These are phyloP conservation scores for Penicillium italicum DNA, from an alignment of 2,329 filamentous ascomycete species.

Conservation along the genomic window DNA sequence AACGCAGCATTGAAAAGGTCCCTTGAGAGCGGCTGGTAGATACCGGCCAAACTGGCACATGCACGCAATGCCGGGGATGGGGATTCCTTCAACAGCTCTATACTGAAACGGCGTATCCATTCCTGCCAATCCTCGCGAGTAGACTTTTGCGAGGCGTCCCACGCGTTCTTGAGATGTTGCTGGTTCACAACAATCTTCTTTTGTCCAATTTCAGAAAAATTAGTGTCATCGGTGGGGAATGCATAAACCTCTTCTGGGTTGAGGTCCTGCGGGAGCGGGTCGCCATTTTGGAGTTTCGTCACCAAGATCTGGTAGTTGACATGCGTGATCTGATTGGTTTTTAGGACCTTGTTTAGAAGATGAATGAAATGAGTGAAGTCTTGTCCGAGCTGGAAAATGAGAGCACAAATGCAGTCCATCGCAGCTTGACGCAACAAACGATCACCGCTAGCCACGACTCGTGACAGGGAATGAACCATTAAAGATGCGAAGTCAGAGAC, in stretches of 20 bases:
- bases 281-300: slow-evolving; percentile 88
- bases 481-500: slow-evolving; percentile 94
- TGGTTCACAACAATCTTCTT: slow-evolving; percentile 98
- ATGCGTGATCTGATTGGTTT: slow-evolving; percentile 76
- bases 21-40: slow-evolving; percentile 85
- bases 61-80: slow-evolving; percentile 92
- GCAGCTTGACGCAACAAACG: slow-evolving; percentile 72
- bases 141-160: slow-evolving; percentile 94
- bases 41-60: slow-evolving; percentile 84
- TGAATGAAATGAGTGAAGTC: slow-evolving; percentile 94
- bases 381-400: slow-evolving; percentile 92
- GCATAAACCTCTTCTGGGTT: slow-evolving; percentile 80
- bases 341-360: slow-evolving; percentile 83
- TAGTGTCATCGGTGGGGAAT: slow-evolving; percentile 73
- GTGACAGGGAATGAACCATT: slow-evolving; percentile 88
- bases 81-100: slow-evolving; percentile 89
- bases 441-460: slow-evolving; percentile 73
- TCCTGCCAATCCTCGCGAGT: slow-evolving; percentile 99
- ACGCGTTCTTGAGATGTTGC: slow-evolving; percentile 92
- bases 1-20: slow-evolving; percentile 99
- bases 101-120: slow-evolving; percentile 95
- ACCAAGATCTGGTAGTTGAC: slow-evolving; percentile 90
- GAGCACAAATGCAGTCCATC: slow-evolving; percentile 86
- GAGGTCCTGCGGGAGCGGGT: slow-evolving; percentile 89
- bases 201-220: slow-evolving; percentile 76